These are phyloP conservation scores for Platanus orientalis DNA, from an alignment of 164 flowering plant genomes.

Conservation along the genomic window DNA sequence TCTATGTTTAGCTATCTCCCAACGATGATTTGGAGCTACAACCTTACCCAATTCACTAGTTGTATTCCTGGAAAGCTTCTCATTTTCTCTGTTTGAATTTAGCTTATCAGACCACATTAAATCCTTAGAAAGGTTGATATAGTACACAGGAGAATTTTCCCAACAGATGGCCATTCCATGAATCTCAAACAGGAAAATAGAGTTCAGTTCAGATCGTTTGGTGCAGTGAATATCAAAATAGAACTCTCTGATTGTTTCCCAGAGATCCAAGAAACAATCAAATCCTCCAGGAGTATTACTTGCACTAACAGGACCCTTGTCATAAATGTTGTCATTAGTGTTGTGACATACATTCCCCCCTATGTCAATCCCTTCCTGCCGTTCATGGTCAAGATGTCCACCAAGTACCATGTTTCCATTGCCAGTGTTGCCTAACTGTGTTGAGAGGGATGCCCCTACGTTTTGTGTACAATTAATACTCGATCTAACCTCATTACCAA, in stretches of 20 bases:
- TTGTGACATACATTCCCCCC: conserved; percentile 8
- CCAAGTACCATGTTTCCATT: conserved; percentile 13
- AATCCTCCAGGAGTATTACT: conserved; percentile 58
- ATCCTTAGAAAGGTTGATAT: conserved; percentile 73
- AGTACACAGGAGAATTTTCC: conserved; percentile 89
- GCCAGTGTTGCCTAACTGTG: conserved; percentile 13
- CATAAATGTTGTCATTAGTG: conserved; percentile 15
- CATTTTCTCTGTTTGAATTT: conserved; percentile 13
- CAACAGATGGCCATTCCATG: conserved; percentile 91
- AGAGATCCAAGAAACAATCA: conserved; percentile 77
- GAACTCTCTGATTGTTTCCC: conserved; percentile 69
- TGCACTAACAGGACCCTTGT: conserved; percentile 70
- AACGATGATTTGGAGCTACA: conserved; percentile 16
- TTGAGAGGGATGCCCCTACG: conserved; percentile 10
- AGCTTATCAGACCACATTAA: conserved; percentile 30
- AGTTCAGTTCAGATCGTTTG: conserved; percentile 45
- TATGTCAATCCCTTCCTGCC: conserved; percentile 16
- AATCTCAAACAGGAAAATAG: conserved; percentile 61
- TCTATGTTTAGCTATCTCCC: conserved; percentile 46
- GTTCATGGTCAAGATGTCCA: conserved; percentile 14
- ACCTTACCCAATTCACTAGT: conserved; percentile 15
- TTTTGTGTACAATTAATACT: conserved; percentile 7
- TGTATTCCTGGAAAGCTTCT: conserved; percentile 9
- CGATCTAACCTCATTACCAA: conserved; percentile 11
- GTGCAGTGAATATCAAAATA: conserved; percentile 82